Base-by-base conservation (phyloP, 2,329 filamentous ascomycete species). In the Fusarium nematophilum region DNA sequence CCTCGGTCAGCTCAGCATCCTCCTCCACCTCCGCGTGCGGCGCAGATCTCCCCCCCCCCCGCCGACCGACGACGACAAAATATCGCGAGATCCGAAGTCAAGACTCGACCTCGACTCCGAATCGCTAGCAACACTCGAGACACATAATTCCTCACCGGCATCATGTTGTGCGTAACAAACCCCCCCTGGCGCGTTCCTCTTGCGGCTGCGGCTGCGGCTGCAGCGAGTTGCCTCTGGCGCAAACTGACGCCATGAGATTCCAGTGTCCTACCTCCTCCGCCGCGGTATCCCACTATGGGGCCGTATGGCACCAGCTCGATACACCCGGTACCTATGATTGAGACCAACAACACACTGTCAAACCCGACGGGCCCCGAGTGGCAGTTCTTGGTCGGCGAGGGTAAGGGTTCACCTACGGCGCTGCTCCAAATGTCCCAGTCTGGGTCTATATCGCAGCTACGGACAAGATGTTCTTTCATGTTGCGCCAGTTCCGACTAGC, bases 311-410 rank as follows among this genome's bases (percentile, higher is more conserved):
- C 86, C 63, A 84, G 89, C 49, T 86, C 86, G 64, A 85, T 88
- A 59, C 83, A 89, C 73, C 82, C 87, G 45, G 82, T 86, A 30
- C 89, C 90, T 30, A 86, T 96, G 75, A 90, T 97, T 71, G 95
- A 99, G 83, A 97, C 94, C 48, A 96, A 95, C 77, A 99, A 98
- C 73, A 90, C 88, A 31, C 80, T 99, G 59, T 87, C 86, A 53
- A 90, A 91, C 69, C 94, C 92, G 18, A 87, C 87, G 29, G 91
- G 91, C 5, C 86, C 91, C 18, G 93, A 97, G 68, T 92, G 92
- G 76, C 91, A 96, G 73, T 89, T 99, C 66, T 87, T 97, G 36
- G 93, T 94, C 40, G 95, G 94, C 75, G 95, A 99, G 87, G 95
- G 93, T 91, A 55, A 59, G 62, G 53, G 17, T 13, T 25, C 18